Base-by-base conservation (phyloP, 2,329 filamentous ascomycete genomes). In the Paracorniculantispora psalliotae region DNA sequence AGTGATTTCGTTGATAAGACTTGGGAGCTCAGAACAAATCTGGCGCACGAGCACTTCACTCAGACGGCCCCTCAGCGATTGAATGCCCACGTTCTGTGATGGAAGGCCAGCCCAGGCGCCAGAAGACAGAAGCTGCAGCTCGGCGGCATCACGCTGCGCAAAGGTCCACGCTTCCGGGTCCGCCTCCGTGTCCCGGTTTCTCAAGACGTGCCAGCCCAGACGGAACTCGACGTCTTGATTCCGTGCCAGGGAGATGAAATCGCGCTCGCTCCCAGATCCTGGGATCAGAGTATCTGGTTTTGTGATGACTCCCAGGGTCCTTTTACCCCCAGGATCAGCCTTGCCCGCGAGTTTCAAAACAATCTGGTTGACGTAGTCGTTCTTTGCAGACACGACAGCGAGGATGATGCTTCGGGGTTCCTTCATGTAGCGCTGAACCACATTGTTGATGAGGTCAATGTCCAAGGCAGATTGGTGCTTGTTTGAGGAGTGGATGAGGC, bases 251-350 rank as follows among this genome's bases (percentile, higher is more conserved):
- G 48, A 35, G 10, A 50, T 3, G 6, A 50, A 50, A 8, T 10
- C 37, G 9, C 5, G 28, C 48, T 50, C 48, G 17, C n/a, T 21
- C 2, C 12, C 30, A 17, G 48, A 37, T 37, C 28, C 48, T 21
- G 30, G n/a, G 0, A 21, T 35, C 13, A 50, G 48, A 2, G 48
- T 25, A 15, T 50, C 48, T 7, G 81, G 81, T 66, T 85, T 85
- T 0, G 83, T 86, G 61, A 85, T 79, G 59, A 85, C 75, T 3
- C 82, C 81, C 0, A 85, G 65, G 0, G 82, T 85, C 2, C 81
- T 78, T 1, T 43, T 26, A 1, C 74, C 69, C 0, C 59, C 25
- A 0, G 65, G 17, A 21, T 56, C 53, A 4, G 25, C 39, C 15
- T 25, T 15, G 26, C 43, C 23, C 4, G 54, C 54, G 6, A 57